Base-by-base conservation (phyloP, 768 basidiomycete species). In the Agrocybe praecox region DNA sequence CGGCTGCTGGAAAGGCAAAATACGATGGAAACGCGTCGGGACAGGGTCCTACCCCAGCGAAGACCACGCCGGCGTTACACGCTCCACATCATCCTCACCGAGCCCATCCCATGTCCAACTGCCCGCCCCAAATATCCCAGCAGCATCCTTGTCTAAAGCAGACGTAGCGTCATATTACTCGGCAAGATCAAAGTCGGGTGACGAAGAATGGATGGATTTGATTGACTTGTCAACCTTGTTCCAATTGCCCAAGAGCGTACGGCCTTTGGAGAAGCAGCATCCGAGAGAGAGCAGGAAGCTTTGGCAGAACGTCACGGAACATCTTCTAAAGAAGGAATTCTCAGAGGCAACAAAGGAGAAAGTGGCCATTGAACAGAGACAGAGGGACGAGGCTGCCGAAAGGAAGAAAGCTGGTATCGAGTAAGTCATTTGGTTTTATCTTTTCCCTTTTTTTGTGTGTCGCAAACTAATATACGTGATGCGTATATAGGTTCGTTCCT, bases 291-390 rank as follows among this genome's bases (percentile, higher is more conserved):
- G 94, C 59, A 77, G 94, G 56, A 85, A 83, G 75, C 70, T 98
- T 52, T 98, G 97, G 97, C 86, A 89, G 55, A 81, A 69, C 52
- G 92, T 98, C 19, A 96, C 96, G 49, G 79, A 74, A 45, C 77
- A 82, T 56, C 72, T 98, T 55, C 48, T 91, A 44, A 81, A 75
- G 67, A 98, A 97, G 81, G 91, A 96, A 67, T 99, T 83, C 73
- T 80, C 83, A 21, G 93, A 96, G 42, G 97, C 97, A 51, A 98
- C 94, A 55, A 90, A 81, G 77, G 84, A 90, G 76, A 99, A 99
- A 80, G 83, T 94, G 51, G 72, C 72, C 5, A 96, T 99, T 54
- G 97, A 99, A 75, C 96, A 98, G 81, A 83, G 70, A 67, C 97
- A 98, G 78, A 77, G 97, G 49, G 95, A 98, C 57, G 83, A 86